A percentile compares a stretch with the other conserved stretches of the same genome.
These are phyloP conservation scores for Galerina sulciceps DNA, from an alignment of 768 basidiomycete species.

Conservation along the genomic window DNA sequence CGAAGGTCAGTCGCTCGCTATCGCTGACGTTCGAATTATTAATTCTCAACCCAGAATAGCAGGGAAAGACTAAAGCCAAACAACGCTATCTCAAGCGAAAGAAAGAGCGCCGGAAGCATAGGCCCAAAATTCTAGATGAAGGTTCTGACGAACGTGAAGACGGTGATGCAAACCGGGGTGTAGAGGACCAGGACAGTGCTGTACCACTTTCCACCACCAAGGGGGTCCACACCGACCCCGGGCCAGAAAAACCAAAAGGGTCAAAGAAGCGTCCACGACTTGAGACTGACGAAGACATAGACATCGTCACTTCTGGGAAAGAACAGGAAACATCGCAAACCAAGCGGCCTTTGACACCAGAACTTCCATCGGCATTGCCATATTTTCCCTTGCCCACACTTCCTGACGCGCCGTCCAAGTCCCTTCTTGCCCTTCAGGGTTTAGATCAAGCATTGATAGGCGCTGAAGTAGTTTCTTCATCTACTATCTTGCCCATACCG, in stretches of 20 bases:
- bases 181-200: neutral
- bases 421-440: slow-evolving; percentile 76
- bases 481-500: slow-evolving; percentile 47
- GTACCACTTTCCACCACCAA: neutral
- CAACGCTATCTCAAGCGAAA: slow-evolving; percentile 33
- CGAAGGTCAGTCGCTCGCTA: slow-evolving; percentile 11
- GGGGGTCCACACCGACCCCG: neutral
- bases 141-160: slow-evolving; percentile 4
- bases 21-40: slow-evolving; percentile 2
- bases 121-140: slow-evolving; percentile 12
- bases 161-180: slow-evolving; percentile 3
- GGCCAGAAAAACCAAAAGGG: slow-evolving; percentile 1
- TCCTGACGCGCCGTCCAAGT: slow-evolving; percentile 72
- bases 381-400: slow-evolving; percentile 70
- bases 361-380: slow-evolving; percentile 48
- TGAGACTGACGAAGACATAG: slow-evolving; percentile 8
- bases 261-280: slow-evolving; percentile 14
- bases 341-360: slow-evolving; percentile 5
- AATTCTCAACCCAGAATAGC: slow-evolving; percentile 17
- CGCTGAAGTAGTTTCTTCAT: slow-evolving; percentile 71
- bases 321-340: neutral
- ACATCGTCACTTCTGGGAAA: slow-evolving; percentile 7
- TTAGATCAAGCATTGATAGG: slow-evolving; percentile 73
- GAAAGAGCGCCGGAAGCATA: slow-evolving; percentile 33
- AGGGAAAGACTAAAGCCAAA: slow-evolving; percentile 36